Conservation (phyloP, 805 yeast species). For the Saccharomyces cerevisiae region DNA sequence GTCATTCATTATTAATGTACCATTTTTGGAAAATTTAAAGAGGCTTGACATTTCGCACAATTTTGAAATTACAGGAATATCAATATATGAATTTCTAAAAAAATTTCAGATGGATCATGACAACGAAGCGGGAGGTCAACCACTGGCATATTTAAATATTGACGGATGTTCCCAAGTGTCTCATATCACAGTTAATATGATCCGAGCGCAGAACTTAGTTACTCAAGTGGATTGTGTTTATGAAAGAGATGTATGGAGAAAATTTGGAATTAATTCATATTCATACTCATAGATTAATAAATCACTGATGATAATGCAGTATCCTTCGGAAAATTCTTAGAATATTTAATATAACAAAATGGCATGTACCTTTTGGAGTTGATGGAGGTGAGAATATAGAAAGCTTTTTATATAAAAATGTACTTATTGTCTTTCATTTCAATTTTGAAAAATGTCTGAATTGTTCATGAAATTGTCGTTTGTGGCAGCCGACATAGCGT, state of each 20-base stretch:
- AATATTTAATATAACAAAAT: neutral
- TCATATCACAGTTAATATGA: constrained; percentile 21
- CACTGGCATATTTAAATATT: constrained; percentile 16
- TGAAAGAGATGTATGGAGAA: constrained; percentile 25
- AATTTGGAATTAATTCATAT: constrained; percentile 25
- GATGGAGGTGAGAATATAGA: neutral
- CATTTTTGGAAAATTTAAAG: constrained; percentile 10
- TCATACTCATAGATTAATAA: constrained; percentile 6
- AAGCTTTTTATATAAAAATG: neutral
- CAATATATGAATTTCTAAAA: constrained; percentile 22
- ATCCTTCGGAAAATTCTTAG: neutral
- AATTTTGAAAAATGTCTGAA: neutral
- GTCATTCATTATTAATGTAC: constrained; percentile 9
- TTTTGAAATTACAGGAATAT: constrained; percentile 25
- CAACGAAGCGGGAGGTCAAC: neutral
- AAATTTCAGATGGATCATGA: constrained; percentile 11
- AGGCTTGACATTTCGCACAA: constrained; percentile 26
- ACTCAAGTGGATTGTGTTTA: constrained; percentile 22
- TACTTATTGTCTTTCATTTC: neutral
- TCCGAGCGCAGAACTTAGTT: constrained; percentile 17
- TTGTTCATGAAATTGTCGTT: neutral
- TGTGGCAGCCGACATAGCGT: neutral
- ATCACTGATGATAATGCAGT: neutral
- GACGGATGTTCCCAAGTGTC: constrained; percentile 26
- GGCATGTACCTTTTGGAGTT: neutral